Conservation (phyloP, 495 filamentous ascomycete genomes). For the Bombardia bombarda region DNA sequence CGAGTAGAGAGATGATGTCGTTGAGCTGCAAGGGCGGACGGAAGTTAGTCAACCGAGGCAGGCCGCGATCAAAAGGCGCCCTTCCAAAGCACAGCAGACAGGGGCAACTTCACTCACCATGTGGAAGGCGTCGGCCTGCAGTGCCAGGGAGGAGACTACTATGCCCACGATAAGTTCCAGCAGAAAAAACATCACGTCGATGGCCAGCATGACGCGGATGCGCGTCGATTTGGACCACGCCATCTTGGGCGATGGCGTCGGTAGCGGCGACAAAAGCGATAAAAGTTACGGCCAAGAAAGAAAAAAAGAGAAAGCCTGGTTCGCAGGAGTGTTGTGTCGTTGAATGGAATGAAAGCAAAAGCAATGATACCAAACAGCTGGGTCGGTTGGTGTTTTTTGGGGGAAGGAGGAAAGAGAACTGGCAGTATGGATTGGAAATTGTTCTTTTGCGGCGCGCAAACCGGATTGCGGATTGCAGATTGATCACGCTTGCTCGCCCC, state of each 20-base stretch:
- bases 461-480: no score
- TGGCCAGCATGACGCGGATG: slow-evolving; percentile 85
- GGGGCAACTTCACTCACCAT: slow-evolving; percentile 53
- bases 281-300: background rate
- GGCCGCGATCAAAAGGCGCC: background rate
- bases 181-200: slow-evolving; percentile 84
- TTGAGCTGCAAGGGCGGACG: slow-evolving; percentile 81
- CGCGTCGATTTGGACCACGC: slow-evolving; percentile 85
- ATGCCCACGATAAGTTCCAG: slow-evolving; percentile 82
- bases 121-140: slow-evolving; percentile 95
- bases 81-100: no score
- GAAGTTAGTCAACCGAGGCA: no score
- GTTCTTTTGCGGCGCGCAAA: no score
- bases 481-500: no score
- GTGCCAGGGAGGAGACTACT: slow-evolving; percentile 77
- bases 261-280: background rate
- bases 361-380: background rate
- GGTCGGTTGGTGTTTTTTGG: background rate
- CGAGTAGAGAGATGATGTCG: slow-evolving; percentile 87
- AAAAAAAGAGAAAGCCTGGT: background rate
- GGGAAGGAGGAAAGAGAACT: no score
- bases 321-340: background rate
- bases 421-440: no score
- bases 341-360: background rate
- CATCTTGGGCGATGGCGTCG: slow-evolving; percentile 43